Evolutionary conservation across 192 early-diverging fungal species (phyloP).

Genomic region (Chytriomyces sp.): DNA sequence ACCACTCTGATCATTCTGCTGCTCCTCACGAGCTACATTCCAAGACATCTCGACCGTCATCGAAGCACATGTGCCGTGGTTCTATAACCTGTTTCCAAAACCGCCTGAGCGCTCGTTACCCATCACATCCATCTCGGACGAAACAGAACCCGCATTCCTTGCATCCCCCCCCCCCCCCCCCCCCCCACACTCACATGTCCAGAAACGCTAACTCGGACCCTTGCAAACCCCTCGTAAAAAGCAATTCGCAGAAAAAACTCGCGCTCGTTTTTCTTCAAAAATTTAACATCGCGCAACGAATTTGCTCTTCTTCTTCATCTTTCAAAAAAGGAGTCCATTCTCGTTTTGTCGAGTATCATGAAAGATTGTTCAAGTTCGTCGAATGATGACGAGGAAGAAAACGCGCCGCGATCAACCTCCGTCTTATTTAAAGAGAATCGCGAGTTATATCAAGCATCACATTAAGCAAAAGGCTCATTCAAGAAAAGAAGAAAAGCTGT

Average conservation of each 20-base stretch:
- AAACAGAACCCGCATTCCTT: too few species aligned
- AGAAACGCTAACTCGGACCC: not conserved
- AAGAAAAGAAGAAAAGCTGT: too few species aligned
- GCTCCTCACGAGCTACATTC: constrained; percentile 23
- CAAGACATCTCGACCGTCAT: constrained; percentile 33
- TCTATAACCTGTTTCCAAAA: constrained; percentile 29
- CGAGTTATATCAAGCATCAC: constrained; percentile 1
- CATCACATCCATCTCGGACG: not conserved
- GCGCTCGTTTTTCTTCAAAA: not conserved
- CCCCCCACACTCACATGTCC: constrained; percentile 21
- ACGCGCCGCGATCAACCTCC: not conserved
- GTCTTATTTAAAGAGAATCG: constrained; percentile 27
- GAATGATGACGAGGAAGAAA: not conserved
- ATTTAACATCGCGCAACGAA: too few species aligned
- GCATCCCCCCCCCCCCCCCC: too few species aligned
- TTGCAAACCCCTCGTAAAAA: not conserved
- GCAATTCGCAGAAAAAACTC: constrained; percentile 15
- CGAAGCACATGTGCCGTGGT: constrained; percentile 6
- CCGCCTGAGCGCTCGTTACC: constrained; percentile 19
- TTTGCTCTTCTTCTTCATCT: too few species aligned
- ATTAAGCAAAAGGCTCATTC: not conserved
- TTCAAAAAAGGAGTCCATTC: too few species aligned
- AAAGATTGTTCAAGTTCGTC: constrained; percentile 1
- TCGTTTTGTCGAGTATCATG: not conserved
- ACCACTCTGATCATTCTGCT: constrained; percentile 31